Percentiles rank a stretch among this genome's conserved stretches.
These are phyloP conservation scores for Alternaria sp. DNA, from an alignment of 2,329 filamentous ascomycete species.

Conservation along the genomic window DNA sequence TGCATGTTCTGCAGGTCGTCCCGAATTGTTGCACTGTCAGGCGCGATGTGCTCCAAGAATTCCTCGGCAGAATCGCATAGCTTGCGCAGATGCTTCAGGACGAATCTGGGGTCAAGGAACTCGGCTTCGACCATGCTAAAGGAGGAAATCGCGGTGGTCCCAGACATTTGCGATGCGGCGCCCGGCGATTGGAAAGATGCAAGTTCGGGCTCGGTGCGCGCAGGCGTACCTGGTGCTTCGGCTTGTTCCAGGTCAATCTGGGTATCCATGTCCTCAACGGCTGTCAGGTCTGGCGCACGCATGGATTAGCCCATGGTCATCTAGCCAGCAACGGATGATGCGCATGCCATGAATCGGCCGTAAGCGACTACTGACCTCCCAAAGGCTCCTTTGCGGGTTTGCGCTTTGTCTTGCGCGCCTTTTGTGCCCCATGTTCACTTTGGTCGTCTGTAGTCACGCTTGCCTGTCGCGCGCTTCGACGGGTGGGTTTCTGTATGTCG, in stretches of 20 bases:
- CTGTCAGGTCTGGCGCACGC: slow-evolving; percentile 41
- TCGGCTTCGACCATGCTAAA: slow-evolving; percentile 56
- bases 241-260: slow-evolving; percentile 32
- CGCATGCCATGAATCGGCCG: background rate
- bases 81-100: slow-evolving; percentile 54
- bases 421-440: slow-evolving; percentile 28
- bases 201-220: slow-evolving; percentile 19
- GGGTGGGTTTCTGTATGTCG: slow-evolving; percentile 32
- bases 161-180: slow-evolving; percentile 55
- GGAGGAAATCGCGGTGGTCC: slow-evolving; percentile 58
- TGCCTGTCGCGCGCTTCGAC: slow-evolving; percentile 41
- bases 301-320: slow-evolving; percentile 22
- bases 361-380: slow-evolving; percentile 39
- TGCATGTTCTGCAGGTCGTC: slow-evolving; percentile 35
- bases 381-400: slow-evolving; percentile 34
- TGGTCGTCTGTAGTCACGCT: slow-evolving; percentile 42
- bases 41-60: slow-evolving; percentile 45
- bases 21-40: slow-evolving; percentile 32
- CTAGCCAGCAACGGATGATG: background rate
- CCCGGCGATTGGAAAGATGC: slow-evolving; percentile 46
- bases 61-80: slow-evolving; percentile 44
- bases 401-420: slow-evolving; percentile 33
- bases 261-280: slow-evolving; percentile 45
- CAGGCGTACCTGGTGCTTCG: slow-evolving; percentile 35
- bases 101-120: slow-evolving; percentile 53